These are phyloP conservation scores for Didymella sp. DNA, from an alignment of 2,329 filamentous ascomycete genomes.

Conservation along the genomic window DNA sequence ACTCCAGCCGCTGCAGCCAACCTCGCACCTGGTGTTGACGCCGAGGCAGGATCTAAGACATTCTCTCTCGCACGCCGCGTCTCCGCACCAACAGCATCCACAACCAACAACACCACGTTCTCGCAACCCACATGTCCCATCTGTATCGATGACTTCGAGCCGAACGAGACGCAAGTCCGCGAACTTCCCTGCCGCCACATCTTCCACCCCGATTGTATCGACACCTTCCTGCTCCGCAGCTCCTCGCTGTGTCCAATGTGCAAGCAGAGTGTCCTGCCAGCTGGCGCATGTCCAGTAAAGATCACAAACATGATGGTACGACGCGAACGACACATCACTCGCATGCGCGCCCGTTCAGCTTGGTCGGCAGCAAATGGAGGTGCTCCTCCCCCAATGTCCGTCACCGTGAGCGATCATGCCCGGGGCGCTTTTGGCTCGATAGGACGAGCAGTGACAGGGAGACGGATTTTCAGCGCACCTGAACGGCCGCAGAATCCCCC, in stretches of 20 bases:
- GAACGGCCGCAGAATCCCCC: slow-evolving; percentile 28
- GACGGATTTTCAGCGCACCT: slow-evolving; percentile 45
- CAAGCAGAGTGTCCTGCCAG: slow-evolving; percentile 81
- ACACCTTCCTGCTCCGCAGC: slow-evolving; percentile 77
- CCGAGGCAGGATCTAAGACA: slow-evolving; percentile 28
- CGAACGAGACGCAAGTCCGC: slow-evolving; percentile 74
- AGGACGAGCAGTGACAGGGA: slow-evolving; percentile 31
- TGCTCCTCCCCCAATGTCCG: not conserved
- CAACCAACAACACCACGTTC: slow-evolving; percentile 17
- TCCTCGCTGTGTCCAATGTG: slow-evolving; percentile 92
- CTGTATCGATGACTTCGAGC: slow-evolving; percentile 81
- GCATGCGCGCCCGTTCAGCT: slow-evolving; percentile 60
- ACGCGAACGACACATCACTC: slow-evolving; percentile 73
- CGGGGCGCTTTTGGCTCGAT: slow-evolving; percentile 31
- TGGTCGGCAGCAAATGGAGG: slow-evolving; percentile 8
- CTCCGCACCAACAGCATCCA: slow-evolving; percentile 31
- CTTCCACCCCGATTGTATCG: slow-evolving; percentile 91
- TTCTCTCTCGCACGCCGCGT: slow-evolving; percentile 23
- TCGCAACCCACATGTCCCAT: slow-evolving; percentile 88
- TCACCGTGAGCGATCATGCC: slow-evolving; percentile 5
- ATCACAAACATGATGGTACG: slow-evolving; percentile 84
- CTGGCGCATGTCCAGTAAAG: slow-evolving; percentile 59
- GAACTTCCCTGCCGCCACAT: slow-evolving; percentile 91
- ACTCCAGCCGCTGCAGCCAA: slow-evolving; percentile 19
- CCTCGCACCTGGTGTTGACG: slow-evolving; percentile 20